Conservation (phyloP, 2,329 filamentous ascomycete genomes). For the Alternaria burnsii region DNA sequence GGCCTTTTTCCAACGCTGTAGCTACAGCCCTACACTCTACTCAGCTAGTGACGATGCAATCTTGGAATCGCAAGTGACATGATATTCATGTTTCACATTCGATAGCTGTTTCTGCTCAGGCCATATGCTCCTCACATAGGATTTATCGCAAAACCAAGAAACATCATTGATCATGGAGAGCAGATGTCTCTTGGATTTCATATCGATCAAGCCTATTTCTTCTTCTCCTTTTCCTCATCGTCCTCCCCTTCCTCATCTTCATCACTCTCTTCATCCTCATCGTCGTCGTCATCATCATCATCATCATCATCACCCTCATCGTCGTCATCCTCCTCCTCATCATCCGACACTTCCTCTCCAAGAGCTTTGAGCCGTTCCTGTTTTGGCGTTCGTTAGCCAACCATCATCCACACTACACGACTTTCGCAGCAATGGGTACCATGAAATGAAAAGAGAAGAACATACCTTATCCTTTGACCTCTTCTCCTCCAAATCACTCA, state of each 20-base stretch:
- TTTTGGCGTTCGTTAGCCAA: background rate
- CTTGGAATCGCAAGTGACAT: too few species aligned
- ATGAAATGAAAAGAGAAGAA: background rate
- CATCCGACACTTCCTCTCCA: conserved; percentile 54
- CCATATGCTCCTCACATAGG: too few species aligned
- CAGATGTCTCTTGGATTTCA: too few species aligned
- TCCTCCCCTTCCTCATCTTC: conserved; percentile 1
- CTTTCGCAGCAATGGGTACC: background rate
- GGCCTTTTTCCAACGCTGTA: too few species aligned
- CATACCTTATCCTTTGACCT: conserved; percentile 50
- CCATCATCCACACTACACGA: too few species aligned
- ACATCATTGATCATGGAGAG: too few species aligned
- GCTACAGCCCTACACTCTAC: too few species aligned
- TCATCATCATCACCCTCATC: conserved; percentile 34
- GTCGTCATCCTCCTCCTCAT: conserved; percentile 49
- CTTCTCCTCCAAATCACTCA: conserved; percentile 59
- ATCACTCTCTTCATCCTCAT: background rate
- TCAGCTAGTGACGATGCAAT: too few species aligned
- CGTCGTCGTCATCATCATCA: conserved; percentile 5
- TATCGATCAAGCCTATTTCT: background rate
- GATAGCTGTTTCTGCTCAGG: too few species aligned
- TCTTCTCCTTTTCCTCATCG: background rate
- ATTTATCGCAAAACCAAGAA: too few species aligned
- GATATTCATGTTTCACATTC: too few species aligned
- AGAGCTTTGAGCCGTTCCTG: conserved; percentile 59